phyloP scores from a whole-genome alignment of 2,329 filamentous ascomycete genomes.

The Trichoderma polysporum region DNA sequence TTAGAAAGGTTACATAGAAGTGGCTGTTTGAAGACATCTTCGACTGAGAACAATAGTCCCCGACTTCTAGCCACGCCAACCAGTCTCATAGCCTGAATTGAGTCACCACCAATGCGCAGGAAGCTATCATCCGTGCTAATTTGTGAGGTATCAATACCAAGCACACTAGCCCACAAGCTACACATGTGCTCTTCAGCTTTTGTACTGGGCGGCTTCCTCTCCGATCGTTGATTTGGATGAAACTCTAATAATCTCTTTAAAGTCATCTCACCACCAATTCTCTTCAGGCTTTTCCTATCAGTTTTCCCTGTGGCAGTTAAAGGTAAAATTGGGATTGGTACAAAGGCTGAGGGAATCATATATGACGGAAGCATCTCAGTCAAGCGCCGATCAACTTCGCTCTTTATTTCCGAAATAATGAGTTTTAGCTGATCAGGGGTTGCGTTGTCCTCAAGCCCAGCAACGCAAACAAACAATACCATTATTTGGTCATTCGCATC shows the following conservation, averaged over 20 bases:
- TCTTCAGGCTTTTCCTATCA: background rate
- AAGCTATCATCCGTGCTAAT: background rate
- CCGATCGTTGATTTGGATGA: background rate
- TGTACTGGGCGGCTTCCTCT: background rate
- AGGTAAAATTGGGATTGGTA: background rate
- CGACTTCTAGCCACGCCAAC: conserved; percentile 37
- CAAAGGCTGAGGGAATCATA: background rate
- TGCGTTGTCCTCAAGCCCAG: background rate
- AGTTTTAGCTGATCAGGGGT: background rate
- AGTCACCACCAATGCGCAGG: conserved; percentile 40
- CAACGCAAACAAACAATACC: background rate
- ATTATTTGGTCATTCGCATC: background rate
- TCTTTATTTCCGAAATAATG: background rate
- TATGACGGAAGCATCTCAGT: background rate
- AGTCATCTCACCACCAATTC: background rate
- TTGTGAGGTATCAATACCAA: background rate
- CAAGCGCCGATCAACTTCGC: background rate
- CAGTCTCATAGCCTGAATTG: conserved; percentile 45
- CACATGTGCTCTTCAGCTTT: background rate
- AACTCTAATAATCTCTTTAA: background rate
- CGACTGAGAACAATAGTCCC: background rate
- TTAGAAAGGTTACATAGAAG: background rate
- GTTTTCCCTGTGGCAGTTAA: background rate
- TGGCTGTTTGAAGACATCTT: background rate
- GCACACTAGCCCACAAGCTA: background rate